These are phyloP conservation scores for Biscogniauxia sp. DNA, from an alignment of 2,329 filamentous ascomycete genomes.

Conservation along the genomic window DNA sequence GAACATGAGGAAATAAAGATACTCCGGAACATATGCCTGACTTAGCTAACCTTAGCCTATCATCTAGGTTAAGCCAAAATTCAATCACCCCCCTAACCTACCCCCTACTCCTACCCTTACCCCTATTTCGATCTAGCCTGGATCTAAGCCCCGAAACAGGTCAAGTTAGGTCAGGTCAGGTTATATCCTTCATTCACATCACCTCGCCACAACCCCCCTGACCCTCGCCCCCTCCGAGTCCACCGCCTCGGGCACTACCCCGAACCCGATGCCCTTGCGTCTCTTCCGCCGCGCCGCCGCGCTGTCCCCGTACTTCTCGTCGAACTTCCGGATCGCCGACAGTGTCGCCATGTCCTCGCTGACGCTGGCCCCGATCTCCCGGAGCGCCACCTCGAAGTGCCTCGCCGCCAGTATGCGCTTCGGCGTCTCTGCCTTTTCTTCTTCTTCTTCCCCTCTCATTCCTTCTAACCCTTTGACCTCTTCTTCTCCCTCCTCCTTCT, in stretches of 20 bases:
- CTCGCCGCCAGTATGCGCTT: slow-evolving; percentile 61
- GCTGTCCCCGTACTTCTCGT: slow-evolving; percentile 88
- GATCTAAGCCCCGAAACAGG: too few species aligned
- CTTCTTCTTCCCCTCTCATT: slow-evolving; percentile 33
- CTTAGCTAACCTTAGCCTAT: too few species aligned
- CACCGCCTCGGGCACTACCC: slow-evolving; percentile 38
- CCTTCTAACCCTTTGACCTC: too few species aligned
- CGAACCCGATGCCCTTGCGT: slow-evolving; percentile 58
- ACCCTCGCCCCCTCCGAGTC: slow-evolving; percentile 48
- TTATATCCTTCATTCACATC: slow-evolving; percentile 8
- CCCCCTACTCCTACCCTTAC: too few species aligned
- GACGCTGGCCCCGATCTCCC: slow-evolving; percentile 88
- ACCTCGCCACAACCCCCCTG: slow-evolving; percentile 2
- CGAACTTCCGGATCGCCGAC: slow-evolving; percentile 86
- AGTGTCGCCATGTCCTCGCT: slow-evolving; percentile 90
- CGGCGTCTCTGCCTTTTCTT: slow-evolving; percentile 60
- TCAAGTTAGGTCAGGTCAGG: too few species aligned
- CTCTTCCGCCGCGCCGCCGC: slow-evolving; percentile 63
- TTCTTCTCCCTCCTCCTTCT: too few species aligned
- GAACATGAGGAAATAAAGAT: too few species aligned
- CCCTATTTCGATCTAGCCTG: too few species aligned
- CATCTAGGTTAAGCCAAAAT: too few species aligned
- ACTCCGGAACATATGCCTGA: too few species aligned
- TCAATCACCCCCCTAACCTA: too few species aligned
- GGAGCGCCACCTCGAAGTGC: slow-evolving; percentile 84